Conservation (phyloP, 2,329 filamentous ascomycete genomes). For the Parastagonospora avenae region DNA sequence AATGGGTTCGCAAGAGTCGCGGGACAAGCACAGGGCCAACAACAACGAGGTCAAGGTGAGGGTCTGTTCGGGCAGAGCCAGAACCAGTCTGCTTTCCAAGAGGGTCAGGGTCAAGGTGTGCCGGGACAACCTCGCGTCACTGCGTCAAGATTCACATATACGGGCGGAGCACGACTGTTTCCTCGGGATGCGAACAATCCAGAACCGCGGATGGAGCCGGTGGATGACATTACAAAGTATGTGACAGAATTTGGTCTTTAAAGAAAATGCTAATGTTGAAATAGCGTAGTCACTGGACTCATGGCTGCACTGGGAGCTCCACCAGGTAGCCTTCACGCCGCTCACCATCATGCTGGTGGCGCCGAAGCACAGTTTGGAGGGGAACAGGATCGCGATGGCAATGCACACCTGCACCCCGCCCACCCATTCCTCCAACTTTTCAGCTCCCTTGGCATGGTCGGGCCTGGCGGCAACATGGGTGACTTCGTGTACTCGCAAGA, state of each 20-base stretch:
- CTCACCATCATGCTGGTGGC: conserved; percentile 11
- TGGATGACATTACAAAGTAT: conserved; percentile 51
- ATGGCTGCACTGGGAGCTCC: conserved; percentile 42
- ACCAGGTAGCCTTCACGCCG: conserved; percentile 18
- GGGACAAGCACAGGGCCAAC: conserved; percentile 19
- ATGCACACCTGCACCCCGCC: conserved; percentile 8
- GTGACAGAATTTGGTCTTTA: conserved; percentile 47
- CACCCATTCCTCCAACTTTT: conserved; percentile 55
- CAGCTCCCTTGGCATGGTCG: conserved; percentile 35
- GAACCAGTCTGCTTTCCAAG: conserved; percentile 19
- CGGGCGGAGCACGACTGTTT: conserved; percentile 46
- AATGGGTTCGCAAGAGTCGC: conserved; percentile 50
- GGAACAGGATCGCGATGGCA: conserved; percentile 6
- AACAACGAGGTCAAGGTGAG: conserved; percentile 22
- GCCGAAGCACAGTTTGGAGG: conserved; percentile 11
- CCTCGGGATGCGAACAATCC: conserved; percentile 59
- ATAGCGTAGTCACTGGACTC: conserved; percentile 39
- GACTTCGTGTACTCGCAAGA: conserved; percentile 92
- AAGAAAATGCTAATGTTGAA: conserved; percentile 16
- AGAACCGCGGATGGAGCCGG: conserved; percentile 53
- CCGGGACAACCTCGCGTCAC: conserved; percentile 16
- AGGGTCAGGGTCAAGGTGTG: conserved; percentile 16
- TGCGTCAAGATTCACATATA: conserved; percentile 37
- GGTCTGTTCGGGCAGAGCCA: conserved; percentile 13
- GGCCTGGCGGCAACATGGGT: conserved; percentile 57